Evolutionary conservation across 208 protist genomes (phyloP).

Genomic region (Balamuthia mandrillaris): DNA sequence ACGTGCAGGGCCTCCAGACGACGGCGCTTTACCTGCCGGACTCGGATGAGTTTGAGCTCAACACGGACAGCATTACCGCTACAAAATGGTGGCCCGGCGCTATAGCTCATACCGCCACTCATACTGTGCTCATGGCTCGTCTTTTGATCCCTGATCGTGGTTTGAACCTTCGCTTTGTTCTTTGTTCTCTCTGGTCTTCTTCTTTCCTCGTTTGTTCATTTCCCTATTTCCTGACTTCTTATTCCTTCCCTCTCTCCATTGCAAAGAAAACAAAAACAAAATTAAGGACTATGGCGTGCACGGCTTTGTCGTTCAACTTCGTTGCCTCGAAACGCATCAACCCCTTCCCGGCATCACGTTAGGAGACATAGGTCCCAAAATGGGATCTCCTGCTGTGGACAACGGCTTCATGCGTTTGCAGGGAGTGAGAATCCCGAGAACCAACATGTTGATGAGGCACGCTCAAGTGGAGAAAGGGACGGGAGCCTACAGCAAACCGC

Average conservation of each 20-base stretch:
- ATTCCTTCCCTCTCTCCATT: not conserved
- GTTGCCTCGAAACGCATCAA: slow-evolving; percentile 39
- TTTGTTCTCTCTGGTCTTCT: too few species aligned
- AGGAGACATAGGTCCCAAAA: slow-evolving; percentile 64
- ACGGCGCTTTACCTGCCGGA: slow-evolving; percentile 54
- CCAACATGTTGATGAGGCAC: slow-evolving; percentile 50
- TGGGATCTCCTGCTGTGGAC: slow-evolving; percentile 58
- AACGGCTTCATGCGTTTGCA: slow-evolving; percentile 64
- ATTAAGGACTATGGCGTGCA: slow-evolving; percentile 67
- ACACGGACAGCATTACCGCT: slow-evolving; percentile 55
- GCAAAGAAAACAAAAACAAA: too few species aligned
- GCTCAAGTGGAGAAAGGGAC: slow-evolving; percentile 48
- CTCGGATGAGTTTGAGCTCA: slow-evolving; percentile 64
- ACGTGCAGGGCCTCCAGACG: slow-evolving; percentile 66
- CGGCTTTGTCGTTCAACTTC: slow-evolving; percentile 63
- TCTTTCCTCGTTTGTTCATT: not conserved
- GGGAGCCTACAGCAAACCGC: slow-evolving; percentile 40
- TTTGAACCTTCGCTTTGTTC: not conserved
- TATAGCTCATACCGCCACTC: slow-evolving; percentile 34
- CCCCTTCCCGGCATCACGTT: slow-evolving; percentile 52
- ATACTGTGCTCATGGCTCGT: slow-evolving; percentile 63
- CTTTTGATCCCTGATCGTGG: slow-evolving; percentile 54
- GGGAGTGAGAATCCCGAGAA: slow-evolving; percentile 56
- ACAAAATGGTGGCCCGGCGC: slow-evolving; percentile 65
- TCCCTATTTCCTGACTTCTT: not conserved